Conservation (phyloP, 352 stramenopile genomes). For the Phytophthora pisi region DNA sequence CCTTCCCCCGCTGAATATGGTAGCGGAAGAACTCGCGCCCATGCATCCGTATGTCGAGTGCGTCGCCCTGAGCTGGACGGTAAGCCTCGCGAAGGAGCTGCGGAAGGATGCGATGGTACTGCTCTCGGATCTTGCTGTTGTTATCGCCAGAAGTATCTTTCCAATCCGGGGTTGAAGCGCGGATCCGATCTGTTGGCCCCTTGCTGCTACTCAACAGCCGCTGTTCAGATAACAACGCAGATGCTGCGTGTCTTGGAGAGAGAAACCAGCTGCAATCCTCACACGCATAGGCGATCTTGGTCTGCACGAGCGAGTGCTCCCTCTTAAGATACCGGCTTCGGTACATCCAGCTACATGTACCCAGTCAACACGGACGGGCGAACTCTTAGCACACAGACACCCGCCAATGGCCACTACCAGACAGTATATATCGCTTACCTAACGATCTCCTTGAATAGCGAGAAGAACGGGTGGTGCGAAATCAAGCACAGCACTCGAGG, state of each 20-base stretch:
- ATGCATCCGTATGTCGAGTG: conserved; percentile 47
- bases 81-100: conserved; percentile 43
- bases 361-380: not conserved
- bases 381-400: not conserved
- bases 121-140: conserved; percentile 10
- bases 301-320: conserved; percentile 43
- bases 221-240: not conserved
- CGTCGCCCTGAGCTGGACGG: conserved; percentile 37
- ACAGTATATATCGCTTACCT: conserved; percentile 37
- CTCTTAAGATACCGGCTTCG: conserved; percentile 39
- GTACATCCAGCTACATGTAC: conserved; percentile 60
- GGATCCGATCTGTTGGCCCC: conserved; percentile 6
- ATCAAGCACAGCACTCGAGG: conserved; percentile 77
- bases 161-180: conserved; percentile 21
- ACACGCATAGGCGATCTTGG: conserved; percentile 50
- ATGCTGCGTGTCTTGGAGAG: conserved; percentile 41
- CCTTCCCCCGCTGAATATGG: conserved; percentile 65
- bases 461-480: conserved; percentile 84
- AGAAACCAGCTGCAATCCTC: conserved; percentile 63
- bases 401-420: too few relatives aligned
- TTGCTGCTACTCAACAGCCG: conserved; percentile 8
- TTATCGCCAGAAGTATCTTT: not conserved
- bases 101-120: conserved; percentile 25
- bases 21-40: conserved; percentile 56
- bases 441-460: conserved; percentile 79